Conservation (phyloP, 768 basidiomycete genomes). For the Brasilioporus rufonigricans region DNA sequence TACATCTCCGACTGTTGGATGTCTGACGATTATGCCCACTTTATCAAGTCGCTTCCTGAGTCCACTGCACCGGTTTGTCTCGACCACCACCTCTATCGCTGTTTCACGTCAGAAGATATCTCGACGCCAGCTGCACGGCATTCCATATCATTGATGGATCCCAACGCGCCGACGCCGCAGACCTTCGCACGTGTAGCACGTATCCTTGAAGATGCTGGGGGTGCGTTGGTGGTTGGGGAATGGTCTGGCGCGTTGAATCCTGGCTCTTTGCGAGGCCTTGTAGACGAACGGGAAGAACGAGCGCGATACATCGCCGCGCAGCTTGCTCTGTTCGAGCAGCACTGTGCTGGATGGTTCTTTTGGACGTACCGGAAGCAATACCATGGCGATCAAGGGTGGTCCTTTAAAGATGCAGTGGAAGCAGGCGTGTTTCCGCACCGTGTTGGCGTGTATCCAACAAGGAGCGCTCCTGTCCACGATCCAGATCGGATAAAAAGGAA, state of each 20-base stretch:
- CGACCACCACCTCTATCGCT: conserved; percentile 84
- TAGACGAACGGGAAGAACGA: conserved; percentile 41
- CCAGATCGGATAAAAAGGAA: conserved; percentile 25
- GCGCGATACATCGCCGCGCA: conserved; percentile 59
- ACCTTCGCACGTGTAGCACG: conserved; percentile 40
- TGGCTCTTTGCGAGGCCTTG: conserved; percentile 49
- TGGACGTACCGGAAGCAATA: conserved; percentile 80
- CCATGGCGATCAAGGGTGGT: conserved; percentile 72
- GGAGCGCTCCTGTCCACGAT: conserved; percentile 13
- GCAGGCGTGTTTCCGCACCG: conserved; percentile 58
- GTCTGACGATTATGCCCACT: conserved; percentile 59
- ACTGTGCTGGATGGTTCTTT: conserved; percentile 76
- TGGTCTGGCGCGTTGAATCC: conserved; percentile 78
- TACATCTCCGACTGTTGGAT: conserved; percentile 80
- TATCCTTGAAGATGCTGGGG: conserved; percentile 38
- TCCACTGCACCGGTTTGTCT: conserved; percentile 49
- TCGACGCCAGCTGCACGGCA: conserved; percentile 54
- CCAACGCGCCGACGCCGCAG: conserved; percentile 37
- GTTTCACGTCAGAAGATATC: conserved; percentile 64
- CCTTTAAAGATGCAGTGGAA: conserved; percentile 59
- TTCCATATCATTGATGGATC: conserved; percentile 44
- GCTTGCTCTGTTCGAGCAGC: conserved; percentile 58
- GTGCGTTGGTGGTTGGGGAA: conserved; percentile 68
- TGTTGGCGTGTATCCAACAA: conserved; percentile 42
- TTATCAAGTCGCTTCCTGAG: conserved; percentile 38